These are phyloP conservation scores for Phaffia australis DNA, from an alignment of 768 basidiomycete species.

Conservation along the genomic window DNA sequence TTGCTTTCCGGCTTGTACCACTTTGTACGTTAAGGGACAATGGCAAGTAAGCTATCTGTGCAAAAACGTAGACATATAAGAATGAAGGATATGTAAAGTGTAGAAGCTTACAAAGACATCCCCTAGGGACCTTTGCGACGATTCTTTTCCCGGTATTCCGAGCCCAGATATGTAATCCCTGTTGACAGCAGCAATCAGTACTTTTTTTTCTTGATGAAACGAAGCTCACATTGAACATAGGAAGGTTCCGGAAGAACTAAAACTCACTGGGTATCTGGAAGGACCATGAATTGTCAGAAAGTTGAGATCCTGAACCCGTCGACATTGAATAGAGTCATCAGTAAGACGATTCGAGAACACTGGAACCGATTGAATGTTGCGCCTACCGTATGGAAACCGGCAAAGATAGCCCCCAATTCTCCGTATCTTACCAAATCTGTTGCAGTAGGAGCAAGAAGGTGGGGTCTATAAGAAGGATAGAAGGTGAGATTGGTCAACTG, in stretches of 20 bases:
- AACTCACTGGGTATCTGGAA: too few relatives aligned
- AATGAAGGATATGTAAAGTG: too few relatives aligned
- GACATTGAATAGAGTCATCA: not conserved
- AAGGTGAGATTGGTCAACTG: not conserved
- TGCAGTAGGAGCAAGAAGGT: conserved; percentile 85
- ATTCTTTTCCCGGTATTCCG: conserved; percentile 86
- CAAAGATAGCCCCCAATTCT: conserved; percentile 63
- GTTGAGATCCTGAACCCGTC: conserved; percentile 54
- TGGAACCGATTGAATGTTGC: not conserved
- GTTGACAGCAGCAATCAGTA: not conserved
- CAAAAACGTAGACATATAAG: too few relatives aligned
- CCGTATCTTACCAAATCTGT: conserved; percentile 77
- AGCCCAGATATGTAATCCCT: conserved; percentile 73
- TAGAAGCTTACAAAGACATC: conserved; percentile 45
- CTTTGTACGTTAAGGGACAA: not conserved
- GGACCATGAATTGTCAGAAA: conserved; percentile 49
- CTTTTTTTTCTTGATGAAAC: not conserved
- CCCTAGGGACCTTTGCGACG: conserved; percentile 70
- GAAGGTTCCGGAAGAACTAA: too few relatives aligned
- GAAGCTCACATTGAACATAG: too few relatives aligned
- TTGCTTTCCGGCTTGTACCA: conserved; percentile 94
- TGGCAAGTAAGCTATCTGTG: too few relatives aligned
- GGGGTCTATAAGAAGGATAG: conserved; percentile 46
- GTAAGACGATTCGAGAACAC: not conserved
- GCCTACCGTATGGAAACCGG: conserved; percentile 67